Conservation (phyloP, 2,329 filamentous ascomycete genomes). For the Colletotrichum sp. region DNA sequence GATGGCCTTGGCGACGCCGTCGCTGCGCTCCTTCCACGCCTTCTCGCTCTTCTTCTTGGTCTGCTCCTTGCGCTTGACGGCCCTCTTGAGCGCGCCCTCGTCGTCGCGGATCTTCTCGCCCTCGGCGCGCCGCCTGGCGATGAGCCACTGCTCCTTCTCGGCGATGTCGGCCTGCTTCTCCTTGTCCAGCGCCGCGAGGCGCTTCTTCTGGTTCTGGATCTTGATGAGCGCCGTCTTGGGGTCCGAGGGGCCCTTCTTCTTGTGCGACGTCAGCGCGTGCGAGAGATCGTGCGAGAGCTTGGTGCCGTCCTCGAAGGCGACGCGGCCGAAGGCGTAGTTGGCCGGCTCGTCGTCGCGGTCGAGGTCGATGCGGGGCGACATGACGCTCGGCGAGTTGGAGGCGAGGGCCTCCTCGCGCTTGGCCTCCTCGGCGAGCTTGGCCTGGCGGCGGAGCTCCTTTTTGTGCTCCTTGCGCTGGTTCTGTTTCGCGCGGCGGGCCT, state of each 20-base stretch:
- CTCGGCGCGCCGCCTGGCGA: slow-evolving; percentile 85
- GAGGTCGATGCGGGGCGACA: slow-evolving; percentile 59
- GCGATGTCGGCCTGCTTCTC: slow-evolving; percentile 85
- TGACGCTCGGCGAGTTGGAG: slow-evolving; percentile 65
- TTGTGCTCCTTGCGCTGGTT: slow-evolving; percentile 87
- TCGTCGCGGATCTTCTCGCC: slow-evolving; percentile 91
- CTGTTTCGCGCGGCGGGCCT: slow-evolving; percentile 86
- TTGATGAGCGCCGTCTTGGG: slow-evolving; percentile 85
- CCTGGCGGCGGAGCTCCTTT: slow-evolving; percentile 79
- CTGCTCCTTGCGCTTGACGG: slow-evolving; percentile 90
- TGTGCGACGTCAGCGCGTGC: slow-evolving; percentile 55
- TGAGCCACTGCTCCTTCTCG: slow-evolving; percentile 94
- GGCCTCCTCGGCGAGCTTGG: slow-evolving; percentile 79
- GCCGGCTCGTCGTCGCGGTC: slow-evolving; percentile 37
- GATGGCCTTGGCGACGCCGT: slow-evolving; percentile 76
- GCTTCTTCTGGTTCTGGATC: slow-evolving; percentile 84
- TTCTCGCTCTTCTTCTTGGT: slow-evolving; percentile 90
- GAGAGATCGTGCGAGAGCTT: slow-evolving; percentile 77
- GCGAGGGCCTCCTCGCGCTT: slow-evolving; percentile 68
- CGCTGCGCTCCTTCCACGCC: slow-evolving; percentile 79
- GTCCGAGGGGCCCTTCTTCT: slow-evolving; percentile 84
- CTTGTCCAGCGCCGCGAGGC: slow-evolving; percentile 76
- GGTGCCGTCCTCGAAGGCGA: slow-evolving; percentile 89
- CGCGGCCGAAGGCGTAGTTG: slow-evolving; percentile 87
- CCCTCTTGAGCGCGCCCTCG: slow-evolving; percentile 87